These are phyloP conservation scores for Acer saccharum DNA, from an alignment of 345 rosid genomes.

Conservation along the genomic window DNA sequence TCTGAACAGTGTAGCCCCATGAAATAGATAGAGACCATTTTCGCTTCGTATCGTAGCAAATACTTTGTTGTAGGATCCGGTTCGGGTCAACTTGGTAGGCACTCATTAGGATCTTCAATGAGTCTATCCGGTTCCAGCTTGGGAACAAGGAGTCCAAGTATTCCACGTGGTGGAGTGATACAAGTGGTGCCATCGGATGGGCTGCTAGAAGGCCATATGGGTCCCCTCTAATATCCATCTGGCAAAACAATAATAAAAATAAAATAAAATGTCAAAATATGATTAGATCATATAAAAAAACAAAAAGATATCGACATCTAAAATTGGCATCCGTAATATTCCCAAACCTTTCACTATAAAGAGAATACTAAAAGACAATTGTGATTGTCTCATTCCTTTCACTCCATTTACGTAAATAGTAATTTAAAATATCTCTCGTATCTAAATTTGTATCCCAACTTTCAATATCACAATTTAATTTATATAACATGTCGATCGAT, in stretches of 20 bases:
- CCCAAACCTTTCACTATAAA: no score
- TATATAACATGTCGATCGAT: no score
- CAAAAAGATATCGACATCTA: no score
- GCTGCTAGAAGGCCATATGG: slow-evolving; percentile 77
- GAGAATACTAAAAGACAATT: no score
- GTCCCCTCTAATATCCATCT: slow-evolving; percentile 80
- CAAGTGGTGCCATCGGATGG: slow-evolving; percentile 71
- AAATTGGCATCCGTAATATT: no score
- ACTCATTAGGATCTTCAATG: slow-evolving; percentile 48
- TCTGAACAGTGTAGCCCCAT: slow-evolving; percentile 85
- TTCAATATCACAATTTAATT: no score
- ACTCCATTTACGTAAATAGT: no score
- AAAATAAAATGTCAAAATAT: no score
- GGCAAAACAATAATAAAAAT: slow-evolving; percentile 15
- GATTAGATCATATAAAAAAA: no score
- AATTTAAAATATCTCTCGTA: no score
- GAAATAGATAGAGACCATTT: slow-evolving; percentile 77
- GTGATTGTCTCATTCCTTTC: no score
- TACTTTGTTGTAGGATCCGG: slow-evolving; percentile 66
- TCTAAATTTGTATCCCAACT: no score
- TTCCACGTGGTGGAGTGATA: slow-evolving; percentile 79
- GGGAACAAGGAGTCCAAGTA: slow-evolving; percentile 61
- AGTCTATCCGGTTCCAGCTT: slow-evolving; percentile 39
- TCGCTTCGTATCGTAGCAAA: slow-evolving; percentile 57
- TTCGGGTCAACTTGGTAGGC: slow-evolving; percentile 57